Evolutionary conservation across 768 basidiomycete species (phyloP).

Genomic region (Mycena vulgaris): DNA sequence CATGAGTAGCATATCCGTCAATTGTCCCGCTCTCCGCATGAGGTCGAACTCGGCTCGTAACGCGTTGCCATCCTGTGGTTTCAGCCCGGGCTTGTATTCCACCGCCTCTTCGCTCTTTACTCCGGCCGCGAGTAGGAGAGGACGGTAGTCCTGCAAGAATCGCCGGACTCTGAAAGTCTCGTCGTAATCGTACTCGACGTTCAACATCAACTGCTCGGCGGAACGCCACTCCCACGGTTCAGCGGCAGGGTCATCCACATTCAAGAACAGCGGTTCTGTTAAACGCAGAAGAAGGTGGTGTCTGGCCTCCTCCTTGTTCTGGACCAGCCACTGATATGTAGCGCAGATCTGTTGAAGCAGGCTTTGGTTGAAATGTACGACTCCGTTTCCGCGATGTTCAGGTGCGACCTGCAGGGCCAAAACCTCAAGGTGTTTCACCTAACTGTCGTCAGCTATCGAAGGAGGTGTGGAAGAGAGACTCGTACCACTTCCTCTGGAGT

Average conservation of each 20-base stretch:
- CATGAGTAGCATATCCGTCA: slow-evolving; percentile 57
- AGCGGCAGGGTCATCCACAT: slow-evolving; percentile 56
- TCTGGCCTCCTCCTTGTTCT: slow-evolving; percentile 41
- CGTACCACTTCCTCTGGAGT: slow-evolving; percentile 35
- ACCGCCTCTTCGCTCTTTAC: slow-evolving; percentile 28
- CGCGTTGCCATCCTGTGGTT: slow-evolving; percentile 30
- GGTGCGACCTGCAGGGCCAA: slow-evolving; percentile 50
- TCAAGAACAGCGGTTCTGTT: slow-evolving; percentile 58
- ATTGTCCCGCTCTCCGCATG: slow-evolving; percentile 48
- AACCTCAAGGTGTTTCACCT: slow-evolving; percentile 61
- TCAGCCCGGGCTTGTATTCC: slow-evolving; percentile 33
- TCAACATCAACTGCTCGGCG: slow-evolving; percentile 57
- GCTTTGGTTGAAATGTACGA: too few relatives aligned
- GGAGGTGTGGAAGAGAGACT: background rate
- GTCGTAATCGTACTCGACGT: slow-evolving; percentile 46
- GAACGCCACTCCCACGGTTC: slow-evolving; percentile 59
- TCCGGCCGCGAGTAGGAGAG: slow-evolving; percentile 52
- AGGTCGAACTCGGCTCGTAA: slow-evolving; percentile 50
- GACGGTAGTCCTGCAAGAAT: slow-evolving; percentile 52
- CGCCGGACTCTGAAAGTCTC: slow-evolving; percentile 48
- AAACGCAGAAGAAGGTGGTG: slow-evolving; percentile 37
- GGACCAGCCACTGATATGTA: slow-evolving; percentile 62
- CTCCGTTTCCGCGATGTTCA: slow-evolving; percentile 43
- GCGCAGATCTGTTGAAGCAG: slow-evolving; percentile 56
- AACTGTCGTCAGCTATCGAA: background rate